These are phyloP conservation scores for Kurtzmaniella quercitrusa DNA, from an alignment of 1,139 yeast species.

Conservation along the genomic window DNA sequence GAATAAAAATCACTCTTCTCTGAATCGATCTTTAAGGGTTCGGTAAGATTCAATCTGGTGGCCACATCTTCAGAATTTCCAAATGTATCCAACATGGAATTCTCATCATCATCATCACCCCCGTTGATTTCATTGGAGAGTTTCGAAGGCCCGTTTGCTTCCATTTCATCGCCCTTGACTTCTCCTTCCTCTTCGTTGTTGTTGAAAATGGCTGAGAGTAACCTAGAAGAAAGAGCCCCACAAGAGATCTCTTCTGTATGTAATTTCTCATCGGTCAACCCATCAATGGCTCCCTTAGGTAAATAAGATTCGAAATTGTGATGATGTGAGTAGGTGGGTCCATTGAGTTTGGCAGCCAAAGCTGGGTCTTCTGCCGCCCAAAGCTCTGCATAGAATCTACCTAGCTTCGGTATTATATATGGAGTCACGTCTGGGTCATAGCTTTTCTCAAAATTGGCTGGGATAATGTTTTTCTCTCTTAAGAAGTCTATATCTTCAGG, in stretches of 20 bases:
- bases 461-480: conserved; percentile 54
- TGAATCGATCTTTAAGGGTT: conserved; percentile 26
- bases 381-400: conserved; percentile 71
- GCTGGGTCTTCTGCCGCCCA: conserved; percentile 84
- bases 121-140: conserved; percentile 8
- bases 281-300: conserved; percentile 61
- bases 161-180: conserved; percentile 13
- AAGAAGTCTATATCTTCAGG: conserved; percentile 81
- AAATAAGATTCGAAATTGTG: conserved; percentile 39
- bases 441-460: conserved; percentile 46
- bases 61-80: conserved; percentile 22
- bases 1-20: conserved; percentile 62
- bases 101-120: conserved; percentile 12
- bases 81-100: conserved; percentile 9
- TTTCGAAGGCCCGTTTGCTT: conserved; percentile 13
- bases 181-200: conserved; percentile 36
- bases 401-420: conserved; percentile 75
- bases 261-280: conserved; percentile 56
- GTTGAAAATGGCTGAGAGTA: conserved; percentile 73
- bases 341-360: conserved; percentile 35
- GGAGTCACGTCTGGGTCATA: conserved; percentile 70
- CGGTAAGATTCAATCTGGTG: conserved; percentile 34
- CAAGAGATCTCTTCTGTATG: conserved; percentile 77
- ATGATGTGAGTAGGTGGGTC: conserved; percentile 35
- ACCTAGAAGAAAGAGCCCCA: conserved; percentile 87